Base-by-base conservation (phyloP, 208 protist genomes). In the Acanthamoeba royreba region DNA sequence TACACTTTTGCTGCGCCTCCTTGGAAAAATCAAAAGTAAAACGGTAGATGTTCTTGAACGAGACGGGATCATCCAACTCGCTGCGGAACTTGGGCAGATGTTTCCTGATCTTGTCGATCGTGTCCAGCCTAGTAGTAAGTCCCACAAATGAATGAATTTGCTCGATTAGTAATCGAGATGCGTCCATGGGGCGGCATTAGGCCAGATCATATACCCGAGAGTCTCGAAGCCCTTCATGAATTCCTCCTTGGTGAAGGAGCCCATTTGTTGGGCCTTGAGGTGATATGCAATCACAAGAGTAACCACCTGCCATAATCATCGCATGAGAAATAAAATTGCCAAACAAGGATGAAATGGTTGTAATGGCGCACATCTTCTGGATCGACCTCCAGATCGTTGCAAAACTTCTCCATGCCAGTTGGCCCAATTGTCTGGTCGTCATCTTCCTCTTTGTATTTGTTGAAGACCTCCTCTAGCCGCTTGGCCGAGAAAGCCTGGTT, bases 401-500 rank as follows among this genome's bases (percentile, higher is more conserved):
- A 92, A 45, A 92, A 92, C 43, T 77, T 92, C 28, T 92, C 86
- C 55, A 92, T 92, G 0, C 86, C 86, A 42, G 49, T 77, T 15
- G 86, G 53, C 31, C 86, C 86, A 53, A 92, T 92, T 17, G 33
- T 83, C 46, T 89, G 22, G 45, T 89, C 86, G 2, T 92, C 61
- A 11, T 42, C 86, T 42, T 92, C 86, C 5, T 92, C 86, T 43
- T 92, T 92, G 86, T 92, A 92, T 43, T 92, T 92, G 86, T 92
- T 92, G 86, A 92, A 92, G 13, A 77, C 42, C 49, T 66, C 49
- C 55, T 92, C 86, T 77, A 92, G 38, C 46, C 61, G 53, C 33
- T 92, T 92, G 4, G 33, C 55, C 35, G 86, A 92, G 42, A 92
- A 92, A 22, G 22, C 46, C 25, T 55, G 38, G 28, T 40, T 40